Conservation (phyloP, 2,329 filamentous ascomycete genomes). For the Tothia fuscella region DNA sequence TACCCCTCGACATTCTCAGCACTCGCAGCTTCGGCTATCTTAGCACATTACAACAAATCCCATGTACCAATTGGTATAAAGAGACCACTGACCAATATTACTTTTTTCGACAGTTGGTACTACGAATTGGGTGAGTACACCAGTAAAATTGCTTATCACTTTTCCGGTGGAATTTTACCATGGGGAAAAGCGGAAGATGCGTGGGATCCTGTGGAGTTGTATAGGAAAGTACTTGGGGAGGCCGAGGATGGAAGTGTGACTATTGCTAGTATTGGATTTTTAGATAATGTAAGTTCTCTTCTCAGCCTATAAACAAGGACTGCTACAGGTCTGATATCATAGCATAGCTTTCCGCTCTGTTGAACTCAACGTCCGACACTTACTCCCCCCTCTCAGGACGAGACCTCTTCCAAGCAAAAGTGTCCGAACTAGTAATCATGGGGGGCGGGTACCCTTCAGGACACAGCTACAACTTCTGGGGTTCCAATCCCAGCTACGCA, state of each 20-base stretch:
- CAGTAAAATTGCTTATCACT: conserved; percentile 35
- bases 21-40: conserved; percentile 25
- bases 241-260: conserved; percentile 32
- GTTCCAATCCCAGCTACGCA: conserved; percentile 26
- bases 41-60: conserved; percentile 29
- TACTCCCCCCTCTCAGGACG: conserved; percentile 29
- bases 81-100: conserved; percentile 30
- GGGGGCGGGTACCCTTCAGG: conserved; percentile 39
- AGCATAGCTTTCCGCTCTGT: conserved; percentile 29
- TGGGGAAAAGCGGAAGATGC: conserved; percentile 27
- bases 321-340: no score
- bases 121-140: conserved; percentile 34
- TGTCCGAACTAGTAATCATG: conserved; percentile 40
- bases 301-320: neutral
- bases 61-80: conserved; percentile 5
- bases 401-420: conserved; percentile 33
- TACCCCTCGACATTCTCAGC: conserved; percentile 31
- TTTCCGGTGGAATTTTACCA: conserved; percentile 24
- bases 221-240: conserved; percentile 31
- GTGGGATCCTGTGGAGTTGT: conserved; percentile 33
- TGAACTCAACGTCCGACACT: conserved; percentile 33
- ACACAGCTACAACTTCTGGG: conserved; percentile 39
- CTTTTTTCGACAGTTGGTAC: conserved; percentile 32
- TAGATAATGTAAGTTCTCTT: conserved; percentile 25
- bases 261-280: conserved; percentile 34